Conservation (phyloP, 225 moss, liverwort and hornwort genomes). For the Anthoceros angustus region DNA sequence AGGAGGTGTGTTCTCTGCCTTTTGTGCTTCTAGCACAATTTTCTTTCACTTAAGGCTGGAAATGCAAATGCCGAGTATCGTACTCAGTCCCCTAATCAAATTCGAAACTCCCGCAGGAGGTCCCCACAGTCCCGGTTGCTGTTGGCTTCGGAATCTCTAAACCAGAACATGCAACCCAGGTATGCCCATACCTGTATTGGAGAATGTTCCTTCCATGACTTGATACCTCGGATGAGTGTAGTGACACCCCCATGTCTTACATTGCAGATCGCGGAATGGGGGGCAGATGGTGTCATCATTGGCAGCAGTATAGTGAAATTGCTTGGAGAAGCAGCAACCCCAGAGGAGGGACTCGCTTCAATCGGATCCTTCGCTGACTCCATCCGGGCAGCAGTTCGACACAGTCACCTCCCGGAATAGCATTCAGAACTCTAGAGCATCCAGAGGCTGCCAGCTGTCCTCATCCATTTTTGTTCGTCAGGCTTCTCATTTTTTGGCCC, state of each 20-base stretch:
- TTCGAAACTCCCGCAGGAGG: slow-evolving; percentile 16
- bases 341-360: slow-evolving; percentile 23
- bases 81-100: background rate
- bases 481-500: too few species aligned
- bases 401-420: too few species aligned
- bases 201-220: background rate
- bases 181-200: slow-evolving; percentile 7
- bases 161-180: slow-evolving; percentile 52
- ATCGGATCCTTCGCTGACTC: slow-evolving; percentile 16
- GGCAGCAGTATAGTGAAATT: slow-evolving; percentile 34
- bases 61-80: background rate
- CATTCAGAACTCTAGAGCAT: too few species aligned
- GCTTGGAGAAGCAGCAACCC: slow-evolving; percentile 23
- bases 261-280: slow-evolving; percentile 28
- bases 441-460: too few species aligned
- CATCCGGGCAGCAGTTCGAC: slow-evolving; percentile 2
- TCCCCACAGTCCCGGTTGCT: slow-evolving; percentile 47
- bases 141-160: slow-evolving; percentile 75
- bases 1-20: slow-evolving; percentile 25
- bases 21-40: background rate
- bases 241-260: background rate
- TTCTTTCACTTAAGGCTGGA: background rate
- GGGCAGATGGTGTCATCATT: slow-evolving; percentile 35
- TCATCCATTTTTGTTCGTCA: too few species aligned
- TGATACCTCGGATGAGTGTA: background rate